Evolutionary conservation across 306 rosid genomes (phyloP), one percentile per base, ranked within the genome.

Genomic region (Begonia loranthoides): DNA sequence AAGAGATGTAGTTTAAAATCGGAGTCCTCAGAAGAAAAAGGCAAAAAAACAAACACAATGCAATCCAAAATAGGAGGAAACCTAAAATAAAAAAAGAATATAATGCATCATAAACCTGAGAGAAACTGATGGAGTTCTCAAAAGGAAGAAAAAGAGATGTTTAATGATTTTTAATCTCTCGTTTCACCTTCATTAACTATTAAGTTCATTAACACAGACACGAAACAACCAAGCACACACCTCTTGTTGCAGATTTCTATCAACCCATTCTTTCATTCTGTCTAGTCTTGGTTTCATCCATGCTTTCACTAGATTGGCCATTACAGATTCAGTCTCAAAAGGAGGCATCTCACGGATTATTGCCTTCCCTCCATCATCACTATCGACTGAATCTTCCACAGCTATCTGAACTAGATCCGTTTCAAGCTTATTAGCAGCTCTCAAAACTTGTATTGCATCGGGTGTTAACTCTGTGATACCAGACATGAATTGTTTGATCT

Each of bases 341-440:
- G 99, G 95, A 60, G 95, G 95, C 99, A 90, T 85, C 79, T 90
- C 99, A 14, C 99, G 95, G 57, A 90, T 90, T 72, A 90, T 80
- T 64, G 92, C 95, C 75, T 90, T 90, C 55, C 95, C 99, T 52
- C 99, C 99, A 45, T 90, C 99, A 13, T 90, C 95, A 52, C 95
- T 86, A 46, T 85, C 99, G 17, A 86, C 99, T 7, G 99, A 85
- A 73, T 90, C 99, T 68, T 80, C 87, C 45, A 85, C 95, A 19
- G 99, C 95, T 64, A 90, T 82, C 57, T 72, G 92, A 62, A 86
- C 99, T 58, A 90, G 99, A 73, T 90, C 92, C 67, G 82, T 90
- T 87, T 90, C 99, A 68, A 90, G 75, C 86, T 90, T 89, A 58
- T 90, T 95, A 15, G 99, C 87, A 5, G 95, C 95, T 74, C 92